Conservation (phyloP, 2,329 filamentous ascomycete species). For the Phialocephala sp. region DNA sequence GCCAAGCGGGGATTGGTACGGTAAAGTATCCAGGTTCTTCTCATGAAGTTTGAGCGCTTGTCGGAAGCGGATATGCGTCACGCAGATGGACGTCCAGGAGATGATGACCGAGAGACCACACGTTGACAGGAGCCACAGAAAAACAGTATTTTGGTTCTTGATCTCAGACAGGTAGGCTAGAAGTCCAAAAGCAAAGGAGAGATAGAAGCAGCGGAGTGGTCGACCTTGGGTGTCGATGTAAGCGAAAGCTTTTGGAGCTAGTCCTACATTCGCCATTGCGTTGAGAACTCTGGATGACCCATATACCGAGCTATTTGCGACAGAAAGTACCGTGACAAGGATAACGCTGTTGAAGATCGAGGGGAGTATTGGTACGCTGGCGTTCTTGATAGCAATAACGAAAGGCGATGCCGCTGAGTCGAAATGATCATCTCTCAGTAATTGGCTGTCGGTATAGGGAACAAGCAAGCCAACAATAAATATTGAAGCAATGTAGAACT, state of each 20-base stretch:
- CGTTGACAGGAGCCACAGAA: conserved; percentile 67
- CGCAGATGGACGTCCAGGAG: conserved; percentile 68
- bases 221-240: conserved; percentile 62
- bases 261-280: conserved; percentile 61
- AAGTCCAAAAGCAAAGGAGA: conserved; percentile 53
- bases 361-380: conserved; percentile 55
- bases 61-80: conserved; percentile 70
- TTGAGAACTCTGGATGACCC: conserved; percentile 62
- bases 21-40: conserved; percentile 63
- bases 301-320: conserved; percentile 61
- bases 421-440: conserved; percentile 45
- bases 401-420: conserved; percentile 55
- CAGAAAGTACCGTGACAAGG: conserved; percentile 59
- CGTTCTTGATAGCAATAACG: conserved; percentile 59
- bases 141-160: conserved; percentile 55
- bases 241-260: conserved; percentile 59
- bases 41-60: conserved; percentile 60
- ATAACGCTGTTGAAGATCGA: conserved; percentile 63
- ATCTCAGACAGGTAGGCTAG: conserved; percentile 54
- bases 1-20: conserved; percentile 63
- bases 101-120: conserved; percentile 61
- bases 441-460: conserved; percentile 47
- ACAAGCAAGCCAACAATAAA: conserved; percentile 56
- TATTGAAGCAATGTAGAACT: conserved; percentile 55
- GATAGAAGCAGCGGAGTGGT: conserved; percentile 54